Evolutionary conservation across 2,329 filamentous ascomycete genomes (phyloP).

Genomic region (Talaromyces sp.): DNA sequence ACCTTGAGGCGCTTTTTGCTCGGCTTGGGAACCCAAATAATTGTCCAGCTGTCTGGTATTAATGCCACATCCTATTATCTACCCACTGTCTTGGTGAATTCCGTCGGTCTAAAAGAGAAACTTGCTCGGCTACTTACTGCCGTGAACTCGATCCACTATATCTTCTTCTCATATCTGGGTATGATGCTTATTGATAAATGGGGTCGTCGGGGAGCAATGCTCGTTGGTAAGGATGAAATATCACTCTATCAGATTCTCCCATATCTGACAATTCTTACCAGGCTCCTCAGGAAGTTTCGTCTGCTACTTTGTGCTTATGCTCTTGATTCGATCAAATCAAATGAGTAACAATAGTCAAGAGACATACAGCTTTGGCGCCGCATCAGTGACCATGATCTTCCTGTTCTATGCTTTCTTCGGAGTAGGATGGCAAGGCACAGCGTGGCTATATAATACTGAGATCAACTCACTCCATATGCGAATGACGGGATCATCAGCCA

Average conservation of each 20-base stretch:
- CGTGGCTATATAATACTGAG: slow-evolving; percentile 8
- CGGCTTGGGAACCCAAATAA: not conserved
- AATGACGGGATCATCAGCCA: not conserved
- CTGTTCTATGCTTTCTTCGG: slow-evolving; percentile 23
- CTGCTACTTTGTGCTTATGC: not conserved
- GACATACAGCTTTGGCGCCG: slow-evolving; percentile 1
- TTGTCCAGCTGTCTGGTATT: not conserved
- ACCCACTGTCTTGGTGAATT: not conserved
- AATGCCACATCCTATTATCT: slow-evolving; percentile 1
- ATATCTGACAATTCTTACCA: not conserved
- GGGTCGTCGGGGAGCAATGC: not conserved
- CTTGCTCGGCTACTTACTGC: not conserved
- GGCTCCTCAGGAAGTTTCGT: not conserved
- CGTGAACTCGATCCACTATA: not conserved
- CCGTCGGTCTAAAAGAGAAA: not conserved
- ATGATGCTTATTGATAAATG: not conserved
- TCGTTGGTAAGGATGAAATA: no score
- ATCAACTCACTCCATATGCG: slow-evolving; percentile 3
- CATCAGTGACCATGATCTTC: slow-evolving; percentile 17
- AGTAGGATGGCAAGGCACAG: slow-evolving; percentile 16
- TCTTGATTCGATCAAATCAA: not conserved
- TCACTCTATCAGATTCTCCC: no score
- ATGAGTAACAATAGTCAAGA: not conserved
- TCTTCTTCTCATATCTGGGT: not conserved
- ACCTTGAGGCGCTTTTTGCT: not conserved